phyloP scores from a whole-genome alignment of 2,329 filamentous ascomycete species.

The Hymenoscyphus fraxineus region DNA sequence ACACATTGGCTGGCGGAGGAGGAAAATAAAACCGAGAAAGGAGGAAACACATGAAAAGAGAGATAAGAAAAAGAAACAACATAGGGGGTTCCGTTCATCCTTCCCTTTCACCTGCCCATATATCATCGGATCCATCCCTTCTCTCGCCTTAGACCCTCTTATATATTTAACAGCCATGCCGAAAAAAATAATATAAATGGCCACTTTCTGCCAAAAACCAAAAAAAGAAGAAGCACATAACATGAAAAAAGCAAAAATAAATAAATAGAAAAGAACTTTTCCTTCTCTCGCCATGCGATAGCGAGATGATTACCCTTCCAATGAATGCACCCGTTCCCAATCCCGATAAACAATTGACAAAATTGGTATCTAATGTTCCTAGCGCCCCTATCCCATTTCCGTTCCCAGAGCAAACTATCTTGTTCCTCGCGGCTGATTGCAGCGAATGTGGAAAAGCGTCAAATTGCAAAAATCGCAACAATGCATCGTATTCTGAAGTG shows the following conservation, averaged over 20 bases:
- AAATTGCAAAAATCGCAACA: slow-evolving; percentile 3
- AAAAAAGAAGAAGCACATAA: background rate
- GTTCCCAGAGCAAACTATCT: background rate
- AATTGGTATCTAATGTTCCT: slow-evolving; percentile 1
- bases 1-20: background rate
- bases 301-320: background rate
- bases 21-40: background rate
- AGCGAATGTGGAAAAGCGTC: background rate
- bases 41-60: background rate
- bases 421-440: background rate
- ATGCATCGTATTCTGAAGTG: background rate
- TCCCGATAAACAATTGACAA: background rate
- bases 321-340: slow-evolving; percentile 1
- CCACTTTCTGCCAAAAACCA: background rate
- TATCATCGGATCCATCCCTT: background rate
- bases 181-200: background rate
- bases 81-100: background rate
- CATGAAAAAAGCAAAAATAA: background rate
- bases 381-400: background rate
- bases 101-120: background rate
- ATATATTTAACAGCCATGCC: background rate
- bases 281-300: background rate
- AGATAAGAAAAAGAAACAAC: background rate
- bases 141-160: background rate
- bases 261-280: background rate